Evolutionary conservation across 1,139 yeast species (phyloP).

Genomic region (Kodamaea arcana): DNA sequence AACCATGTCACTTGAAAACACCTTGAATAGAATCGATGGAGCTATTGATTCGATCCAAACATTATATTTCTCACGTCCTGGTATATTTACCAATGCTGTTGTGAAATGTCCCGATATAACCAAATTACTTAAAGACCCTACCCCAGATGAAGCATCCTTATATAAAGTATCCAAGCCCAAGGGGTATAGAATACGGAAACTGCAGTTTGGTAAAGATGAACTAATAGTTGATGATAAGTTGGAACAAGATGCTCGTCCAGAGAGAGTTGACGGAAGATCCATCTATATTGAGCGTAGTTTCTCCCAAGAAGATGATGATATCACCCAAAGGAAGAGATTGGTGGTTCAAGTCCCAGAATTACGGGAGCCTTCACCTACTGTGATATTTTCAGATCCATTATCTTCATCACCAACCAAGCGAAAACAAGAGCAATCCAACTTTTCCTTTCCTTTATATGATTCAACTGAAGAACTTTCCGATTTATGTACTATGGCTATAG

Average conservation of each 20-base stretch:
- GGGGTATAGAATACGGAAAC: background rate
- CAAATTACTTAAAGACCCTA: slow-evolving; percentile 57
- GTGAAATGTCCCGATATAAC: slow-evolving; percentile 54
- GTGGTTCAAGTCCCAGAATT: slow-evolving; percentile 13
- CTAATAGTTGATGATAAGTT: slow-evolving; percentile 4
- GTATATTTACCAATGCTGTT: slow-evolving; percentile 64
- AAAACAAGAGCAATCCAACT: slow-evolving; percentile 1
- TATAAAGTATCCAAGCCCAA: slow-evolving; percentile 31
- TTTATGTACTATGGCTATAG: slow-evolving; percentile 19
- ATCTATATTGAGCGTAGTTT: slow-evolving; percentile 23
- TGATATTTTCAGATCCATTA: slow-evolving; percentile 1
- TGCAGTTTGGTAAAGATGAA: slow-evolving; percentile 1
- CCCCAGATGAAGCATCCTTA: slow-evolving; percentile 47
- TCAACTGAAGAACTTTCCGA: slow-evolving; percentile 13
- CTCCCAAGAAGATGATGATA: slow-evolving; percentile 11
- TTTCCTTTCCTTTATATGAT: slow-evolving; percentile 6
- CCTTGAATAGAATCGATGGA: slow-evolving; percentile 14
- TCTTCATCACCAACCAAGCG: slow-evolving; percentile 12
- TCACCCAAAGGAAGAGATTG: slow-evolving; percentile 1
- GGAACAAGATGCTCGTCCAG: slow-evolving; percentile 18
- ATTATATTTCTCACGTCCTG: slow-evolving; percentile 48
- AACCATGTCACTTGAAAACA: slow-evolving; percentile 9
- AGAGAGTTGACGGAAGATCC: slow-evolving; percentile 37
- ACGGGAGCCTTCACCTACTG: background rate
- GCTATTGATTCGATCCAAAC: slow-evolving; percentile 23